Evolutionary conservation across 2,329 filamentous ascomycete genomes (phyloP), one percentile per base, ranked within the genome.

Genomic region (Phialocephala subalpina): DNA sequence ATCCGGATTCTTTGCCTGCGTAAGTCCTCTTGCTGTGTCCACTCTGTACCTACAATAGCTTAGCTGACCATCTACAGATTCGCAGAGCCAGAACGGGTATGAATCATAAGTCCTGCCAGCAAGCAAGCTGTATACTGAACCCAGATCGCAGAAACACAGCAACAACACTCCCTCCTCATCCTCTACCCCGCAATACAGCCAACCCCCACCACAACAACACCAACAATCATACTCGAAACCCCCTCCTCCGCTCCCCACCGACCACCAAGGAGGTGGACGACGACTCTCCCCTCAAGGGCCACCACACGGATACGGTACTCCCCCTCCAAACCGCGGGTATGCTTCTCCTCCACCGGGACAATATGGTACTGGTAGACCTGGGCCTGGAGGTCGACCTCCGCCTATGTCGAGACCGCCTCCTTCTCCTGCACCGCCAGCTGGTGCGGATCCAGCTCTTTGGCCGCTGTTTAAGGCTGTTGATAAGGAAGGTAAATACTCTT

Each of bases 1-100:
- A 99, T 79, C 94, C 94, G 38, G 95, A 99, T 83, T 92, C 94
- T 77, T 88, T 99, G 70, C 95, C 95, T 77, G 93, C 93, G 92
- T 96, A 85, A 82, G 90, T 80, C 61, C 52, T 57, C 16, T 49
- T 42, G 55, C 47, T 64, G 36, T 65, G 67, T 69, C 60, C 58
- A 62, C 40, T 20, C 27, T 42, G 36, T 11, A 38, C 29, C 29
- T 33, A 60, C 16, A 60, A 11, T 53, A 62, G 57, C 64, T 55
- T 36, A 67, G 61, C 66, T 71, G 62, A 67, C 45, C 55, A 63
- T 60, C 65, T 56, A 60, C 71, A 85, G 83, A 71, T 86, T 86
- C 72, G 83, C 83, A 70, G 83, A 85, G 73, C 83, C 83, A 58
- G 83, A 86, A 68, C 71, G 75, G 65, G 76, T 76, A 74, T 74